Evolutionary conservation across 805 yeast species (phyloP), one percentile per base, ranked within the genome.

Genomic region (Hanseniaspora singularis): DNA sequence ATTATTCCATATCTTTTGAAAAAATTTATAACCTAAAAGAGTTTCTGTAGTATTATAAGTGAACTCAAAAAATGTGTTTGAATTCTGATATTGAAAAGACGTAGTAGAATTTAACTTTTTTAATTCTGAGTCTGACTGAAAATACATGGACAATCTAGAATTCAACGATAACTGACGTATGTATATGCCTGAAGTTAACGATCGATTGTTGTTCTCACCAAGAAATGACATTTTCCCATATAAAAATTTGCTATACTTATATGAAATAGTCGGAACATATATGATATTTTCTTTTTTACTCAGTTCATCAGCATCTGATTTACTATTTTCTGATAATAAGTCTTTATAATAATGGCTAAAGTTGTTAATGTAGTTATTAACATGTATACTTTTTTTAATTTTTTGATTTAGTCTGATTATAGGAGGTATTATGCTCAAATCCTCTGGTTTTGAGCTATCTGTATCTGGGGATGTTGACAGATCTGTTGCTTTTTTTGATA

Each of bases 191-290:
- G 89, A 97, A 2, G 92, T 64, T 7, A 81, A 79, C 15, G 84
- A 78, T 37, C 41, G 23, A n/a, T 31, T 31, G 5, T 37, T 28
- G 3, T 10, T 18, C 12, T 44, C 48, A 1, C 85, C 82, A 0
- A 98, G 97, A 51, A 89, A 77, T 56, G 80, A 83, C 77, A 92
- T 74, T 52, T 89, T 69, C 0, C 97, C 97, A 60, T 85, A 89
- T 28, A 81, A 62, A 14, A 89, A 65, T 0, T 77, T 66, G 30
- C 70, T 64, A 8, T 54, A 53, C 26, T 38, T 38, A 32, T 16
- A 7, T 10, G 27, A 22, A 32, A 15, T n/a, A 27, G 18, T 48
- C 8, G 38, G 26, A 8, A 26, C 30, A 11, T 24, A 32, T 26
- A 9, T 45, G 26, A 27, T 38, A 24, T 3, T 18, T 12, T 3